Conservation (phyloP, 306 rosid species). For the Chamaecrista fasciculata region DNA sequence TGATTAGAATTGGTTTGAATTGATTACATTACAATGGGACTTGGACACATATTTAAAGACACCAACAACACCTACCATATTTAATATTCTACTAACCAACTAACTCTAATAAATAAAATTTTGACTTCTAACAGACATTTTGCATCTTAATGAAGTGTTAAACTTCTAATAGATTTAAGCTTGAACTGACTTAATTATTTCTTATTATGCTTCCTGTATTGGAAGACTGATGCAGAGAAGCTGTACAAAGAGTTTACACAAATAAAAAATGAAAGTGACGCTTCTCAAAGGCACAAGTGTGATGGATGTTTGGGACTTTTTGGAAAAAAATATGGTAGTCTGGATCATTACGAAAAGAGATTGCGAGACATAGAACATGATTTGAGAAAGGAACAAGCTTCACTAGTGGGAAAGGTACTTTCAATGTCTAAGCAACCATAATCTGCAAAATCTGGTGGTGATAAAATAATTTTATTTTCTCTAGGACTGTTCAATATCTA, state of each 20-base stretch:
- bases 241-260: slow-evolving; percentile 52
- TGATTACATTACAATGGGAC: no score
- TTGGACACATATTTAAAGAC: no score
- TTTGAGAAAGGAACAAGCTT: slow-evolving; percentile 66
- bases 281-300: slow-evolving; percentile 43
- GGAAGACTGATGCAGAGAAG: slow-evolving; percentile 66
- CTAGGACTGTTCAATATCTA: background rate
- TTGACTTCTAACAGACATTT: no score
- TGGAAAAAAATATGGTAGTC: slow-evolving; percentile 50
- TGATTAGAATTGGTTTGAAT: no score
- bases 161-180: background rate
- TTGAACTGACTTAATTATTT: slow-evolving; percentile 2
- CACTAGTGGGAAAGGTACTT: slow-evolving; percentile 55
- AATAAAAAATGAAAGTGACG: slow-evolving; percentile 35
- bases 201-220: background rate
- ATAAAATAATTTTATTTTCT: slow-evolving; percentile 5
- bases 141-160: slow-evolving; percentile 5
- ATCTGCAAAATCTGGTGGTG: background rate
- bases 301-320: slow-evolving; percentile 64
- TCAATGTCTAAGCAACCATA: slow-evolving; percentile 12
- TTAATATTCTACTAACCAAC: no score
- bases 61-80: no score
- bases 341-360: slow-evolving; percentile 59
- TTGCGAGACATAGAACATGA: slow-evolving; percentile 63
- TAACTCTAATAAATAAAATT: no score